A percentile compares a stretch with the other conserved stretches of the same genome.
These are phyloP conservation scores for Zizania palustris DNA, from an alignment of 202 grass and related monocot genomes.

Conservation along the genomic window DNA sequence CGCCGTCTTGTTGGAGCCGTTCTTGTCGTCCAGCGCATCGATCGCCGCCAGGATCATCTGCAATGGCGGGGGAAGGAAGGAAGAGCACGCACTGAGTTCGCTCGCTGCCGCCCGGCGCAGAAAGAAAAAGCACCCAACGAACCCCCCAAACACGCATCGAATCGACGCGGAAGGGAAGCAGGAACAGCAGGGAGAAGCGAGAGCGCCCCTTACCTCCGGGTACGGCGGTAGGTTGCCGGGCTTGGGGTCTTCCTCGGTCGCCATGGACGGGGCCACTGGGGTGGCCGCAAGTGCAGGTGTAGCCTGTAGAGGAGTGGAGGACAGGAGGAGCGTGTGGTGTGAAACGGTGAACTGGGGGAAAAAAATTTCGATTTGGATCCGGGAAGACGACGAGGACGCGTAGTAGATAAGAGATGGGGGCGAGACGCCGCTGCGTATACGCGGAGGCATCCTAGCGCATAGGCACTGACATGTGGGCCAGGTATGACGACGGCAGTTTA, in stretches of 20 bases:
- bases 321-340: not conserved
- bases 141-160: not conserved
- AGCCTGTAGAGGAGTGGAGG: no score
- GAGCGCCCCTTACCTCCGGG: slow-evolving; percentile 45
- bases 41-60: slow-evolving; percentile 83
- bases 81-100: not conserved
- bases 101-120: not conserved
- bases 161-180: slow-evolving; percentile 15
- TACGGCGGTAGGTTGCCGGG: slow-evolving; percentile 51
- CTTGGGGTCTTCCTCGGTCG: slow-evolving; percentile 39
- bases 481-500: accelerated
- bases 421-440: not conserved
- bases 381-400: slow-evolving; percentile 19
- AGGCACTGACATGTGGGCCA: not conserved
- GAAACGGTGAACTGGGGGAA: not conserved
- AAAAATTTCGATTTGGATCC: slow-evolving; percentile 43
- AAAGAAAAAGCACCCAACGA: not conserved
- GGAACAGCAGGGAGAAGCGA: not conserved
- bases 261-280: slow-evolving; percentile 44
- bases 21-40: slow-evolving; percentile 47
- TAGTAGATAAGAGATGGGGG: slow-evolving; percentile 47
- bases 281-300: not conserved
- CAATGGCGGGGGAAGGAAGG: not conserved
- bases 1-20: slow-evolving; percentile 65
- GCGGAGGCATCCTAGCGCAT: not conserved